Conservation (phyloP, 2,329 filamentous ascomycete species). For the Dichotomopilus funicola region DNA sequence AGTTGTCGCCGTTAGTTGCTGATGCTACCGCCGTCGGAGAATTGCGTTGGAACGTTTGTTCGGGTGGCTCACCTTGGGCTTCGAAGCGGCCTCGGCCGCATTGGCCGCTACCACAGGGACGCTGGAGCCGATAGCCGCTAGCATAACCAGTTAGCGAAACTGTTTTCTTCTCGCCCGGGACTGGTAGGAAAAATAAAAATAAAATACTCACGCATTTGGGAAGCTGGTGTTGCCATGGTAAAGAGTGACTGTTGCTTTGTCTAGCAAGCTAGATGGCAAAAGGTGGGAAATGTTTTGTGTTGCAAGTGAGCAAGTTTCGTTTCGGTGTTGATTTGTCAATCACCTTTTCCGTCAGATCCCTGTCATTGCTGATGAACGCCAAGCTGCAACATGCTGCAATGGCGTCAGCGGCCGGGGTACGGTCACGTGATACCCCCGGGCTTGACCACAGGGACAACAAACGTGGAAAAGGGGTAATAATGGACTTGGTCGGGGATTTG, state of each 20-base stretch:
- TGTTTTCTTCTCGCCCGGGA: not conserved
- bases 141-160: slow-evolving; percentile 6
- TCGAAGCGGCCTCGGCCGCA: slow-evolving; percentile 16
- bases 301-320: not conserved
- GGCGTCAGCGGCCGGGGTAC: slow-evolving; percentile 11
- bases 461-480: not conserved
- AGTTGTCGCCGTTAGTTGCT: not conserved
- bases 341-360: not conserved
- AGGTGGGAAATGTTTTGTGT: not conserved
- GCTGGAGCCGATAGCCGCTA: slow-evolving; percentile 14
- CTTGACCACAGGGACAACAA: slow-evolving; percentile 6
- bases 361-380: slow-evolving; percentile 3
- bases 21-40: too few relatives aligned
- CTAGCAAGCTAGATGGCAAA: not conserved
- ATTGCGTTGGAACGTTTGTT: not conserved
- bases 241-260: slow-evolving; percentile 6
- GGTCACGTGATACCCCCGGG: slow-evolving; percentile 18
- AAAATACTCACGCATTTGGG: slow-evolving; percentile 25
- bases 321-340: slow-evolving; percentile 20
- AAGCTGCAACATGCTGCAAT: slow-evolving; percentile 14
- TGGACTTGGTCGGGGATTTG: too few relatives aligned
- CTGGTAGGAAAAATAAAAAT: not conserved
- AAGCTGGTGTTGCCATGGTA: slow-evolving; percentile 28
- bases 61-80: slow-evolving; percentile 36
- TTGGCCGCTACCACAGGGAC: slow-evolving; percentile 6